Percentiles rank a stretch among this genome's conserved stretches.
Evolutionary conservation across 1,284 basidiomycete genomes (phyloP).

Genomic region (Ustilago shanxiensis): DNA sequence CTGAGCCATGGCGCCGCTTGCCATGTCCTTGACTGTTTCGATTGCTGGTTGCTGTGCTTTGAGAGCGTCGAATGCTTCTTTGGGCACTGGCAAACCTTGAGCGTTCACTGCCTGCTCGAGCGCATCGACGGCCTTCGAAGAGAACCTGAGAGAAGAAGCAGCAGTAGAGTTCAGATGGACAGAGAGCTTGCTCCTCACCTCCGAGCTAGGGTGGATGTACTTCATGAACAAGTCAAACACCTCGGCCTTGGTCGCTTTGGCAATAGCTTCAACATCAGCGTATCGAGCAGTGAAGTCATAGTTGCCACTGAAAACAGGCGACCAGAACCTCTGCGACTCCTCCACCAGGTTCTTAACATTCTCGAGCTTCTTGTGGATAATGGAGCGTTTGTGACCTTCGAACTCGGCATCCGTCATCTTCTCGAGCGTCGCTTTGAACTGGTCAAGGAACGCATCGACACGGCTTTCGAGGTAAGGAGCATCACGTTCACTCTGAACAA

Average conservation of each 20-base stretch:
- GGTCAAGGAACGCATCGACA: constrained; percentile 86
- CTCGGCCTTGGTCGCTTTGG: constrained; percentile 80
- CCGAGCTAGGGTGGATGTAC: constrained; percentile 74
- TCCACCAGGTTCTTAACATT: constrained; percentile 66
- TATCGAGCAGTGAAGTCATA: constrained; percentile 73
- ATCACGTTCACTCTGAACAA: constrained; percentile 89
- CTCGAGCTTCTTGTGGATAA: constrained; percentile 68
- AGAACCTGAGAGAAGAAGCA: constrained; percentile 75
- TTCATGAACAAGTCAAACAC: constrained; percentile 81
- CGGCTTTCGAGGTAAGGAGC: constrained; percentile 88
- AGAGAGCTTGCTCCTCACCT: constrained; percentile 54
- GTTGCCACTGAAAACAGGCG: constrained; percentile 76
- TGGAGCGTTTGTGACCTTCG: constrained; percentile 56
- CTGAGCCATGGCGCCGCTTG: constrained; percentile 63
- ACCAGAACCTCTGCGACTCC: constrained; percentile 72
- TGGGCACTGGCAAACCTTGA: constrained; percentile 75
- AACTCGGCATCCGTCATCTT: constrained; percentile 63
- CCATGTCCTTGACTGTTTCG: constrained; percentile 61
- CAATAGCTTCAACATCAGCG: constrained; percentile 78
- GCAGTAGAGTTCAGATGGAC: constrained; percentile 72
- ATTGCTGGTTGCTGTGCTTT: constrained; percentile 73
- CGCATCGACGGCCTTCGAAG: constrained; percentile 77
- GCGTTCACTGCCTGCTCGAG: constrained; percentile 76
- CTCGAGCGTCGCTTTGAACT: constrained; percentile 74
- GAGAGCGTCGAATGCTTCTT: constrained; percentile 73